These are phyloP conservation scores for Viridothelium virens DNA, from an alignment of 495 filamentous ascomycete genomes.

Conservation along the genomic window DNA sequence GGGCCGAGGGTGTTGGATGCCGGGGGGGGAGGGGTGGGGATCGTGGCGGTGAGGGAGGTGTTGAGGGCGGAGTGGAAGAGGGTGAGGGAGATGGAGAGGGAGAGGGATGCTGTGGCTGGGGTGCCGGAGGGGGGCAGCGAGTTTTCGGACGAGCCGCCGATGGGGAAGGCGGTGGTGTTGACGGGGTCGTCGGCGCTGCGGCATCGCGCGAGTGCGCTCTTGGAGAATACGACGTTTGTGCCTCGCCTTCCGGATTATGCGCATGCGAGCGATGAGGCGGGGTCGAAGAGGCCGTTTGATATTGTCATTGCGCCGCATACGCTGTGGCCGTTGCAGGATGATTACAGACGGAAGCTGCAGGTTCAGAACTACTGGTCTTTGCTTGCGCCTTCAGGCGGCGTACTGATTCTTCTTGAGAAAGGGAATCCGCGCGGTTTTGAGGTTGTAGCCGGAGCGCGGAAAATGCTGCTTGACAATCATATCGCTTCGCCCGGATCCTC, in stretches of 20 bases:
- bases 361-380: slow-evolving; percentile 84
- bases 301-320: slow-evolving; percentile 83
- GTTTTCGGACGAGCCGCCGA: slow-evolving; percentile 36
- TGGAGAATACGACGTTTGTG: slow-evolving; percentile 86
- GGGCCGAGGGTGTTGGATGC: slow-evolving; percentile 80
- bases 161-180: slow-evolving; percentile 55
- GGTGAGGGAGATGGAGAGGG: slow-evolving; percentile 44
- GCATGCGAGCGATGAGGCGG: slow-evolving; percentile 43
- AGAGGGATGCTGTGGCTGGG: slow-evolving; percentile 29
- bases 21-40: slow-evolving; percentile 73
- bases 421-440: slow-evolving; percentile 88
- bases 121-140: slow-evolving; percentile 44
- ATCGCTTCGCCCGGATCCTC: slow-evolving; percentile 57
- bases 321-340: slow-evolving; percentile 63
- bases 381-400: slow-evolving; percentile 73
- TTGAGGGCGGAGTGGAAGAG: slow-evolving; percentile 72
- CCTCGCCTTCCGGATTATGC: slow-evolving; percentile 87
- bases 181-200: slow-evolving; percentile 59
- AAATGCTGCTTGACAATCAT: slow-evolving; percentile 65
- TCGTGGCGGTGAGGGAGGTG: slow-evolving; percentile 78
- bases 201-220: slow-evolving; percentile 63
- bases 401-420: slow-evolving; percentile 85
- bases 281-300: slow-evolving; percentile 65
- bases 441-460: slow-evolving; percentile 72
- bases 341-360: slow-evolving; percentile 63